Conservation (phyloP, 495 filamentous ascomycete species). For the Astrothelium macrocarpum region DNA sequence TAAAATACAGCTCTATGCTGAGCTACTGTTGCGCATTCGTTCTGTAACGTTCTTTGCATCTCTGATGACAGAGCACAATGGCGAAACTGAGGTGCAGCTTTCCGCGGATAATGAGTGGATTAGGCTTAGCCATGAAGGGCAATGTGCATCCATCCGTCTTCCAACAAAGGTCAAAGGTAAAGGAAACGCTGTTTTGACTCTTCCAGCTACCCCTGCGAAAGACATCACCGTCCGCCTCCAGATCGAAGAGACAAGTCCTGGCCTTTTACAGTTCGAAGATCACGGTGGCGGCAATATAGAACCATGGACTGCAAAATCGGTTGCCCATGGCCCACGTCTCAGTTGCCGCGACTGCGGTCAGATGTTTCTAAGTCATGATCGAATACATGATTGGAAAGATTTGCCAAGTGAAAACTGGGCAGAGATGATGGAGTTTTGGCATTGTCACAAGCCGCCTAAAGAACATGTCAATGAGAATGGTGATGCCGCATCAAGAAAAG, state of each 20-base stretch:
- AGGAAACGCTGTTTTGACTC: slow-evolving; percentile 30
- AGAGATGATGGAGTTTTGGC: slow-evolving; percentile 99
- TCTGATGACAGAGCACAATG: slow-evolving; percentile 41
- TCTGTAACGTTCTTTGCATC: slow-evolving; percentile 68
- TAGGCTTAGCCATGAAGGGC: slow-evolving; percentile 44
- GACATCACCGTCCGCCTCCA: slow-evolving; percentile 65
- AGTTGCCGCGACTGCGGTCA: slow-evolving; percentile 53
- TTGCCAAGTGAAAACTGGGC: slow-evolving; percentile 95
- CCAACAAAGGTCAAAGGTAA: slow-evolving; percentile 48
- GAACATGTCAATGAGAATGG: slow-evolving; percentile 37
- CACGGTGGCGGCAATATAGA: slow-evolving; percentile 34
- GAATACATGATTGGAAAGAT: slow-evolving; percentile 71
- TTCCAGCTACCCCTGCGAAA: slow-evolving; percentile 29
- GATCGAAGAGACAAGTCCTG: slow-evolving; percentile 35
- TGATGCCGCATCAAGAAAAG: slow-evolving; percentile 43
- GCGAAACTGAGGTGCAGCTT: slow-evolving; percentile 40
- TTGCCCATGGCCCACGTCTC: slow-evolving; percentile 46
- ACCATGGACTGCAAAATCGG: slow-evolving; percentile 65
- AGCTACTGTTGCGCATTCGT: slow-evolving; percentile 78
- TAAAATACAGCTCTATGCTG: slow-evolving; percentile 58
- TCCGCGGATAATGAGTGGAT: slow-evolving; percentile 43
- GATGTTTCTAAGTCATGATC: slow-evolving; percentile 35
- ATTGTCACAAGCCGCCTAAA: slow-evolving; percentile 74
- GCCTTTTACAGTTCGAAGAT: slow-evolving; percentile 24
- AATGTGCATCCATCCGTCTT: slow-evolving; percentile 49